Evolutionary conservation across 805 yeast species (phyloP), one percentile per base, ranked within the genome.

Genomic region (Schwanniomyces polymorphus): DNA sequence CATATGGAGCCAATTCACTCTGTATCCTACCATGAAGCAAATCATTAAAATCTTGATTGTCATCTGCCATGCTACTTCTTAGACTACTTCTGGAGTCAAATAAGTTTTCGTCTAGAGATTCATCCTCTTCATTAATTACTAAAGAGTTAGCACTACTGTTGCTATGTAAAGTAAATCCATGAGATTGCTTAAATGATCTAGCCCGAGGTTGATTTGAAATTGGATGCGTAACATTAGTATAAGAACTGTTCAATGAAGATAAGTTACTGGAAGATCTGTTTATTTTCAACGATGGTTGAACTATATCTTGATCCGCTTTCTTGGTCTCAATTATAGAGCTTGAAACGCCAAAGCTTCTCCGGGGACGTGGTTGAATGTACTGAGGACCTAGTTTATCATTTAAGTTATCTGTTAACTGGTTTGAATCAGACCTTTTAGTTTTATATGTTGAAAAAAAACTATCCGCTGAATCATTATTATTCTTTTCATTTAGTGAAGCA

Each of bases 1-100:
- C 92, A 65, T 78, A 87, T 1, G 85, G 86, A 1, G 84, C 76
- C 46, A 81, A 65, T 47, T 69, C 80, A 54, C 41, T 50, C 29
- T 60, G 58, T 1, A 57, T 49, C 50, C 65, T 51, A 18, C 68
- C 66, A 49, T 60, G 58, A 16, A 55, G 49, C 55, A 65, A 46
- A 41, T 63, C 65, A 46, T 61, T 62, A 49, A 58, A 64, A 41
- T 58, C 54, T 18, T 59, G 55, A 8, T 27, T 44, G 2, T 12
- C 41, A 26, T 38, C 41, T n/a, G 11, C 16, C 16, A 60, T 59
- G 52, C 60, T 59, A 26, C 58, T 65, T 25, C 61, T 50, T 17
- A 48, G 51, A 26, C 42, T 49, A 7, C 10, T 21, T 27, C 18
- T 31, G 26, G 49, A 44, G 14, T 48, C 48, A 23, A 53, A 57